These are phyloP conservation scores for Trichosporon asahii DNA, from an alignment of 1,284 basidiomycete genomes.

Conservation along the genomic window DNA sequence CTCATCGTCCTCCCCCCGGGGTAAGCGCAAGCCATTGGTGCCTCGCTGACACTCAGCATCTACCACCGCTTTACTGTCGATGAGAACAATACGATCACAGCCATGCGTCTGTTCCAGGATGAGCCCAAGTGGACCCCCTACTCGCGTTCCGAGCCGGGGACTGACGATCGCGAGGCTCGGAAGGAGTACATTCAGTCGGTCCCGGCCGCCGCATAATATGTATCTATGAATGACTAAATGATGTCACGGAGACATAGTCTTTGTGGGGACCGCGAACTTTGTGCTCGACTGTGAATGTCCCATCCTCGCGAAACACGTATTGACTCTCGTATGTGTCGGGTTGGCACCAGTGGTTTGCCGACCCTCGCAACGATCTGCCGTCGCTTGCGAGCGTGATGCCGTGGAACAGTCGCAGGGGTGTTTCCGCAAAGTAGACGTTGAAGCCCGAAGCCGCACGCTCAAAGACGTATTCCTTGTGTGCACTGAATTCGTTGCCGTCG, in stretches of 20 bases:
- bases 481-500: background rate
- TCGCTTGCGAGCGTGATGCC: background rate
- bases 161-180: slow-evolving; percentile 65
- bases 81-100: slow-evolving; percentile 63
- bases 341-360: background rate
- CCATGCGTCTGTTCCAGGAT: slow-evolving; percentile 78
- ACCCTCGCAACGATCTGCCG: background rate
- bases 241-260: background rate
- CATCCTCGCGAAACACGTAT: background rate
- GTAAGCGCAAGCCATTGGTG: slow-evolving; percentile 27
- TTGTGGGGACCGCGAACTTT: background rate
- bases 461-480: slow-evolving; percentile 6
- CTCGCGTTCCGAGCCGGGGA: slow-evolving; percentile 59
- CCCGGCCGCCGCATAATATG: background rate
- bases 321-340: background rate
- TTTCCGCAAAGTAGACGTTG: background rate
- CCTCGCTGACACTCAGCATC: slow-evolving; percentile 52
- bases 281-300: background rate
- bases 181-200: slow-evolving; percentile 58
- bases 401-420: background rate
- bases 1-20: slow-evolving; percentile 70
- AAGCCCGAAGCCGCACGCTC: background rate
- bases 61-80: slow-evolving; percentile 85
- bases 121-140: slow-evolving; percentile 81
- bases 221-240: slow-evolving; percentile 7